Evolutionary conservation across 345 rosid species (phyloP), one percentile per base, ranked within the genome.

Genomic region (Lepidium didymum): DNA sequence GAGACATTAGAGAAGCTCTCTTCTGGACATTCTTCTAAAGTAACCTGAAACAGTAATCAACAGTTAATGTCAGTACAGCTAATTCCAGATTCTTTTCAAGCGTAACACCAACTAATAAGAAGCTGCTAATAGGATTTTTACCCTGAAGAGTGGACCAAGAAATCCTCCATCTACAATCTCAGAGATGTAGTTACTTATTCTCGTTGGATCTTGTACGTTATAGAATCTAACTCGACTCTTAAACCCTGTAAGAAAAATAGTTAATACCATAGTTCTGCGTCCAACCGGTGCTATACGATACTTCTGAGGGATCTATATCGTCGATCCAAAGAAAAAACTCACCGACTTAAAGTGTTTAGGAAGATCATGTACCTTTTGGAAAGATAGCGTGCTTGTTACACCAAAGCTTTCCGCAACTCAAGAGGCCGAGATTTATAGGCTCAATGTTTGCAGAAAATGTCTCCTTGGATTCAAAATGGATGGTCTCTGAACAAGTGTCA

Each of bases 91-190:
- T 29, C 7, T 7, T 14, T 43, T 43, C 18, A 41, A 33, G 29
- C 1, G 14, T 29, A 49, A 31, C 51, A 69, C 3, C 8, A 43
- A 42, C 68, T 19, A 59, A 40, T 29, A 51, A 69, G 2, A 69
- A 51, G 3, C 12, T 50, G 18, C 14, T 41, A 9, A 38, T 31
- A 19, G 16, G 12, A 2, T 29, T 41, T 34, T 75, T 64, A 92
- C 96, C 98, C 75, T 89, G 77, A 92, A 92, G 63, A 87, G 47
- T 64, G 93, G 96, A 38, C 96, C 96, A 34, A 88, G 73, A 40
- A 80, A 68, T 55, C 96, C 96, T 16, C 82, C 89, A 82, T 90
- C 93, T 31, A 75, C 49, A 42, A 92, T 73, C 81, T 92, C 93
- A 37, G 90, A 90, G 12, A 82, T 73, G 73, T 92, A 92, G 72